Evolutionary conservation across 768 basidiomycete species (phyloP), one percentile per base, ranked within the genome.

Genomic region (Serendipita indica): DNA sequence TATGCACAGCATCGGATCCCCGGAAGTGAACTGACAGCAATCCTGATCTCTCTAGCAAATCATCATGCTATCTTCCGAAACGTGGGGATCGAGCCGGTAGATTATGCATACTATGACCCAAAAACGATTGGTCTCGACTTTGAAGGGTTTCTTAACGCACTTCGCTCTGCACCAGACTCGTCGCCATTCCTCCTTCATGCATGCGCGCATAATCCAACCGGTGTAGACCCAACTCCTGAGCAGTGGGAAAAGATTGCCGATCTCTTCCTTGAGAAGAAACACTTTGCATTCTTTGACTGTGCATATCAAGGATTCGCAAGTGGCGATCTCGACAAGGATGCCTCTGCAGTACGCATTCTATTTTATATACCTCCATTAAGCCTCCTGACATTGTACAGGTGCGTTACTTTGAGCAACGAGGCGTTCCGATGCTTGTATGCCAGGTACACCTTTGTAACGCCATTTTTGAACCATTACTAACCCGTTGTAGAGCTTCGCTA

Each of bases 291-390:
- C 73, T 90, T 97, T 69, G 93, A 98, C 72, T 86, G 85, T 68
- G 93, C 93, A 2, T 98, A 98, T 72, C 93, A 96, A 72, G 93
- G 93, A 16, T 98, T 97, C 69, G 93, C 92, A 16, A 90, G 87
- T 64, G 93, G 93, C 1, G 82, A 90, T 69, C 74, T 96, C 66
- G 84, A 93, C 68, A 79, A 81, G 64, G 96, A 99, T 68, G 92
- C 91, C 3, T 86, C 83, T 78, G 89, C 93, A 13, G 87, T 97
- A 63, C 68, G 57, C 62, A 65, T 20, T 35, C 61, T 20, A 66
- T 66, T 58, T 65, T 62, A 5, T 30, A 43, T 14, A 5, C 18
- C 5, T 13, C 12, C 16, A 18, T 20, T 37, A 22, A 27, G 27
- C 39, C n/a, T 18, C 33, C 7, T 25, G 27, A 7, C 22, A 13